Conservation (phyloP, 106 monocot species). For the Phalaenopsis equestris region DNA sequence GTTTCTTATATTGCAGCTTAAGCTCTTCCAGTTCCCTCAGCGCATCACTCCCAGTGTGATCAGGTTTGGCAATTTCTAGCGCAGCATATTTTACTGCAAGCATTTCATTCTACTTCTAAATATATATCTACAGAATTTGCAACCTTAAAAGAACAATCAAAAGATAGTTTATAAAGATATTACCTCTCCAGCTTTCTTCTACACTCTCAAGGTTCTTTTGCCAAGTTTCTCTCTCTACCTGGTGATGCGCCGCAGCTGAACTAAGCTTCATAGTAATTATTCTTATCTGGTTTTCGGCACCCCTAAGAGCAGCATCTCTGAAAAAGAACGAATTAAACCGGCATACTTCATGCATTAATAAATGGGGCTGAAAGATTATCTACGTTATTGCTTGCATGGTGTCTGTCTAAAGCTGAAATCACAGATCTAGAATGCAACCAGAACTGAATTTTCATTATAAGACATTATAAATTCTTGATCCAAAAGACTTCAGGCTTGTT, state of each 20-base stretch:
- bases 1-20: conserved; percentile 39
- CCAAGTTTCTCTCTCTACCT: conserved; percentile 75
- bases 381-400: neutral
- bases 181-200: conserved; percentile 93
- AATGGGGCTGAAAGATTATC: neutral
- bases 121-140: neutral
- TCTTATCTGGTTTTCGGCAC: conserved; percentile 43
- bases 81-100: conserved; percentile 65
- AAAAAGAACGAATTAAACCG: conserved; percentile 7
- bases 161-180: conserved; percentile 11
- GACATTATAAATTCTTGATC: neutral
- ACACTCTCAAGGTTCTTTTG: conserved; percentile 55
- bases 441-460: neutral
- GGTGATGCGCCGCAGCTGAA: conserved; percentile 39
- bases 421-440: neutral
- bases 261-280: conserved; percentile 48
- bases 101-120: neutral
- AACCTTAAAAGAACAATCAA: neutral
- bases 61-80: conserved; percentile 48
- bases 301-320: conserved; percentile 73
- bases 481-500: neutral
- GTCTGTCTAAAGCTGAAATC: neutral
- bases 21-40: conserved; percentile 56
- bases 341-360: neutral
- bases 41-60: conserved; percentile 19